Percentiles rank a stretch among this genome's conserved stretches.
phyloP scores from a whole-genome alignment of 495 filamentous ascomycete species.

The Talaromyces proteolyticus region DNA sequence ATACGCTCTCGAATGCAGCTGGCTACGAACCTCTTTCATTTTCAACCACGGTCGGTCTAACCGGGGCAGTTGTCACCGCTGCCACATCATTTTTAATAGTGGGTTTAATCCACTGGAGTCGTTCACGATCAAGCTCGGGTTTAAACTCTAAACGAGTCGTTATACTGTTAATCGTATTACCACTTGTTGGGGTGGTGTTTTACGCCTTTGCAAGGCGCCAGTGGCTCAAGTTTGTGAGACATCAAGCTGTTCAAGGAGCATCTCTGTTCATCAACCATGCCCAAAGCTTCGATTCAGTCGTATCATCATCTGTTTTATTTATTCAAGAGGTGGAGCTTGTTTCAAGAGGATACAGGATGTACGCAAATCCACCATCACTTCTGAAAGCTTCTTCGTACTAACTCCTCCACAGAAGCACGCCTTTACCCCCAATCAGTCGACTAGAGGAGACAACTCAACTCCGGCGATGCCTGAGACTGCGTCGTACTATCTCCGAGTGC shows the following conservation, averaged over 20 bases:
- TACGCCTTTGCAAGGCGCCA: constrained; percentile 75
- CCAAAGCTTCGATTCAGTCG: constrained; percentile 78
- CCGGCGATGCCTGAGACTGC: constrained; percentile 71
- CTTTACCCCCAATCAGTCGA: constrained; percentile 77
- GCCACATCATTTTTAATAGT: constrained; percentile 61
- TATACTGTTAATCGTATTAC: constrained; percentile 51
- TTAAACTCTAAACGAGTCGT: constrained; percentile 43
- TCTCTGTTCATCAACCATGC: constrained; percentile 65
- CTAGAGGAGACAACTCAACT: constrained; percentile 73
- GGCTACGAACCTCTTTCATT: constrained; percentile 31
- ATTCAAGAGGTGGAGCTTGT: constrained; percentile 97
- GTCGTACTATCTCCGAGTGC: constrained; percentile 62
- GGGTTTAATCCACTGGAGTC: constrained; percentile 66
- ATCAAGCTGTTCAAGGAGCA: constrained; percentile 71
- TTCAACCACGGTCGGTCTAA: constrained; percentile 38
- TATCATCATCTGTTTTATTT: constrained; percentile 72
- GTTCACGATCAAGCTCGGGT: constrained; percentile 25
- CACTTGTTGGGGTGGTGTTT: constrained; percentile 47
- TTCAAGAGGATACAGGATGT: constrained; percentile 90
- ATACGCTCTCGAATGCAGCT: constrained; percentile 28
- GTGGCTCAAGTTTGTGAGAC: constrained; percentile 77
- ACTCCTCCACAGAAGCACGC: constrained; percentile 57
- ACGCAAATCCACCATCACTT: too few species aligned
- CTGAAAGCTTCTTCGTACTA: constrained; percentile 4
- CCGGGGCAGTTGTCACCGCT: constrained; percentile 46